Conservation (phyloP, 352 stramenopile species). For the Phytophthora citrophthora region DNA sequence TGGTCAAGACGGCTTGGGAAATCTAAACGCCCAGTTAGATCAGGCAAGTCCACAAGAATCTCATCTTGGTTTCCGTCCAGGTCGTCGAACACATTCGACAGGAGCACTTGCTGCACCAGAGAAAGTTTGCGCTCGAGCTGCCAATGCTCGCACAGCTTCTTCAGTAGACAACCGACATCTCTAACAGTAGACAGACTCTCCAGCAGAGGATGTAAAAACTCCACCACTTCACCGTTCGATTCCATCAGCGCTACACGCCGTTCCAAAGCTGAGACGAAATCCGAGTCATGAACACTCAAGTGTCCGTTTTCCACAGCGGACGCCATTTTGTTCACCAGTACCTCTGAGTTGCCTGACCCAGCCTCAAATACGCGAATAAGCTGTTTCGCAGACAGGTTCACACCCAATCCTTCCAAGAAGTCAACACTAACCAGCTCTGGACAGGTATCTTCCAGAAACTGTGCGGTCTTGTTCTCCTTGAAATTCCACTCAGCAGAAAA, state of each 20-base stretch:
- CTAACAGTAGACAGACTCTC: constrained; percentile 78
- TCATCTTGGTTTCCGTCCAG: constrained; percentile 85
- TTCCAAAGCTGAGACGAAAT: constrained; percentile 39
- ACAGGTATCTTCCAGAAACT: constrained; percentile 66
- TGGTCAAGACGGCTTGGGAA: constrained; percentile 83
- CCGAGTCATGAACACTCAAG: constrained; percentile 59
- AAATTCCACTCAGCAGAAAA: constrained; percentile 69
- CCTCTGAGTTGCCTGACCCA: constrained; percentile 58
- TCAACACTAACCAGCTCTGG: constrained; percentile 86
- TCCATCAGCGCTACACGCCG: constrained; percentile 36
- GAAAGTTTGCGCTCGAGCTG: constrained; percentile 57
- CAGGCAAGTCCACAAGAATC: constrained; percentile 64
- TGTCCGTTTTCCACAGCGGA: constrained; percentile 76
- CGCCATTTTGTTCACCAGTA: constrained; percentile 81
- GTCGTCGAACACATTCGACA: constrained; percentile 82
- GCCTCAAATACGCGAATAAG: constrained; percentile 75
- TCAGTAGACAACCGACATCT: constrained; percentile 70
- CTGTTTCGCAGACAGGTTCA: constrained; percentile 57
- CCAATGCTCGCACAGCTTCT: constrained; percentile 69
- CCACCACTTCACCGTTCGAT: constrained; percentile 68
- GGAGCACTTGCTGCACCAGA: constrained; percentile 78
- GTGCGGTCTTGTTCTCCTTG: constrained; percentile 60
- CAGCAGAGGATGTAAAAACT: constrained; percentile 69
- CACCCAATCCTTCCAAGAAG: constrained; percentile 82
- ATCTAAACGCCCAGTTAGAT: constrained; percentile 65